Evolutionary conservation across 768 basidiomycete genomes (phyloP), one percentile per base, ranked within the genome.

Genomic region (Dacryopinax primogenitus): DNA sequence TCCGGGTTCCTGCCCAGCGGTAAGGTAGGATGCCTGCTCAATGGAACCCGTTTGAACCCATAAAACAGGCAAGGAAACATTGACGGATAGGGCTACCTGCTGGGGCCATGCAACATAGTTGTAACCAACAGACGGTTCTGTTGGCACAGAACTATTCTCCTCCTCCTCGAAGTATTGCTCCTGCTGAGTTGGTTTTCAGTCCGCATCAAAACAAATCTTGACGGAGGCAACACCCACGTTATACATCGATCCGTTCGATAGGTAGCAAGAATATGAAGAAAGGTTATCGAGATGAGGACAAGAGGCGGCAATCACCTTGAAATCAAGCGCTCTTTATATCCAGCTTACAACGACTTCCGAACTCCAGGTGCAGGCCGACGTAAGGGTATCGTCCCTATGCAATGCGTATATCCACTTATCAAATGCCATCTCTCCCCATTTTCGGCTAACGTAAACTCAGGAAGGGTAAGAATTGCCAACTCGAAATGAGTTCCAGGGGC

Each of bases 41-140:
- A 58, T 58, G 51, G 51, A 58, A 58, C 51, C 26, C 3, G 51
- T 23, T 28, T 58, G 51, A 58, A 58, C 51, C 51, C 51, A 58
- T 23, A 58, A 58, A 58, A 58, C 51, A 58, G 51, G 51, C 51
- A 58, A 58, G 26, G 51, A 58, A 18, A 58, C 13, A 58, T 58
- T 58, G 51, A 58, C 51, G 51, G 51, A 58, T 58, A 58, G 51
- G 51, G 51, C 51, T 58, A 58, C 51, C 51, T 58, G 51, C 30
- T 11, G 51, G 7, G 51, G 51, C 51, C 51, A 58, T 9, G 51
- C 51, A 32, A 30, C 13, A 30, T 58, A 58, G 51, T 44, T 44
- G 18, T 58, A 58, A 58, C 51, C 51, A 58, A 32, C 51, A 58
- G 51, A 30, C 51, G 21, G 13, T 6, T 23, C 51, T 30, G 51